Percentiles rank a stretch among this genome's conserved stretches.
phyloP scores from a whole-genome alignment of 352 stramenopile species.

The Phytopythium aichiense region DNA sequence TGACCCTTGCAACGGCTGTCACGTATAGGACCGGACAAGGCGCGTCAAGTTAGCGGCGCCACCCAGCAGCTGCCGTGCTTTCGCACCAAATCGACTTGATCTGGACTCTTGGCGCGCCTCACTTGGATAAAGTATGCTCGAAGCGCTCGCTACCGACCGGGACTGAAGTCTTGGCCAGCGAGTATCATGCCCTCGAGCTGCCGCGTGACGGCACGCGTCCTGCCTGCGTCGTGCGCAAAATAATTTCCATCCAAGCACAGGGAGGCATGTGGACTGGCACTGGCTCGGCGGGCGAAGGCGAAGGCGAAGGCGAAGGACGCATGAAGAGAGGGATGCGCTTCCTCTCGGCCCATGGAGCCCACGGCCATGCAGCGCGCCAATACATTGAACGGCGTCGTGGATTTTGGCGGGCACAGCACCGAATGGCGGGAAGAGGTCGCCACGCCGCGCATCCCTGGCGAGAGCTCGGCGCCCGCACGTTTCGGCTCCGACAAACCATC shows the following conservation, averaged over 20 bases:
- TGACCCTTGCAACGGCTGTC: not conserved
- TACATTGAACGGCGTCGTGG: not conserved
- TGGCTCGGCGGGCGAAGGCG: no score
- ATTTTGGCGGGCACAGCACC: not conserved
- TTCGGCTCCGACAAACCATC: conserved; percentile 6
- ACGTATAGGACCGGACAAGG: not conserved
- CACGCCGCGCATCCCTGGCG: not conserved
- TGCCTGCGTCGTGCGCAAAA: not conserved
- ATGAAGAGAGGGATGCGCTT: no score
- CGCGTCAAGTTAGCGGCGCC: not conserved
- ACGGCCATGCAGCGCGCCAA: not conserved
- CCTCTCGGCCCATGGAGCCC: no score
- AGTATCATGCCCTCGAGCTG: not conserved
- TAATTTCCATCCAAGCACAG: not conserved
- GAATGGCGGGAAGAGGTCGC: conserved; percentile 1
- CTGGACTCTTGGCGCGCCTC: not conserved
- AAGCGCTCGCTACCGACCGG: not conserved
- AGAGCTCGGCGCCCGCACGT: not conserved
- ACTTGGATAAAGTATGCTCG: not conserved
- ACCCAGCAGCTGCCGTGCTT: not conserved
- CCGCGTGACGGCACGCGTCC: not conserved
- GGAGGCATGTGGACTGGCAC: not conserved
- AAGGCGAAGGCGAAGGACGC: no score
- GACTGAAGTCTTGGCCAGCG: not conserved
- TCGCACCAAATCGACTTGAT: conserved; percentile 6